Percentiles rank a stretch among this genome's conserved stretches.
These are phyloP conservation scores for Periconia sp. DNA, from an alignment of 2,329 filamentous ascomycete species.

Conservation along the genomic window DNA sequence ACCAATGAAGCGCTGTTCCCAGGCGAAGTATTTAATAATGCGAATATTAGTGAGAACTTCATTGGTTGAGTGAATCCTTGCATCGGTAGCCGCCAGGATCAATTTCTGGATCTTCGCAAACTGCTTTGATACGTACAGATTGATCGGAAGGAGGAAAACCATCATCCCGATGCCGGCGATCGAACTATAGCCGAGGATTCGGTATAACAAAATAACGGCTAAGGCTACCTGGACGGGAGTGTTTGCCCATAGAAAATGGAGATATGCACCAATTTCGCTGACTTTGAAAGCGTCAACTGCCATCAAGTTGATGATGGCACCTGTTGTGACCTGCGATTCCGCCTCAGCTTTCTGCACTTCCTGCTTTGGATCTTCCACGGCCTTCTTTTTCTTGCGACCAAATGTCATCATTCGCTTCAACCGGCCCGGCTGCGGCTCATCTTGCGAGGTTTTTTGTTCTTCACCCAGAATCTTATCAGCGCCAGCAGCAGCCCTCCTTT, in stretches of 20 bases:
- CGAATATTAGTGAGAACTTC: constrained; percentile 96
- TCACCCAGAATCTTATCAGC: constrained; percentile 74
- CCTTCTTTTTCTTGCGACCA: constrained; percentile 60
- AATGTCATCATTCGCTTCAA: constrained; percentile 56
- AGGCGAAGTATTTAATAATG: constrained; percentile 99
- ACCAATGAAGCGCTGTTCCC: constrained; percentile 87
- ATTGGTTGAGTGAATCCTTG: constrained; percentile 93
- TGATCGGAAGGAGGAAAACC: constrained; percentile 83
- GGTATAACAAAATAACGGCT: constrained; percentile 79
- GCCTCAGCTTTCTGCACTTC: constrained; percentile 32
- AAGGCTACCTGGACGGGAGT: constrained; percentile 87
- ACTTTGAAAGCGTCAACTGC: constrained; percentile 99
- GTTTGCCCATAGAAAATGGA: constrained; percentile 92
- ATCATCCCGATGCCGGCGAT: constrained; percentile 92
- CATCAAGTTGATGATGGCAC: constrained; percentile 99
- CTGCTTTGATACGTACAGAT: constrained; percentile 82
- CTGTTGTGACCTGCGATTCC: constrained; percentile 83
- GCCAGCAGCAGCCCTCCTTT: constrained; percentile 79
- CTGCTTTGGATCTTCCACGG: constrained; percentile 44
- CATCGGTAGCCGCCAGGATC: constrained; percentile 91
- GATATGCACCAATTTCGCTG: constrained; percentile 87
- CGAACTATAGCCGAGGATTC: constrained; percentile 87
- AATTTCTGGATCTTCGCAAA: constrained; percentile 86
- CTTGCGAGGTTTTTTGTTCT: constrained; percentile 47
- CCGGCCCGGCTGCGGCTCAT: constrained; percentile 44